Evolutionary conservation across 2,329 filamentous ascomycete species (phyloP).

Genomic region (Ceratocystis cacaofunesta): DNA sequence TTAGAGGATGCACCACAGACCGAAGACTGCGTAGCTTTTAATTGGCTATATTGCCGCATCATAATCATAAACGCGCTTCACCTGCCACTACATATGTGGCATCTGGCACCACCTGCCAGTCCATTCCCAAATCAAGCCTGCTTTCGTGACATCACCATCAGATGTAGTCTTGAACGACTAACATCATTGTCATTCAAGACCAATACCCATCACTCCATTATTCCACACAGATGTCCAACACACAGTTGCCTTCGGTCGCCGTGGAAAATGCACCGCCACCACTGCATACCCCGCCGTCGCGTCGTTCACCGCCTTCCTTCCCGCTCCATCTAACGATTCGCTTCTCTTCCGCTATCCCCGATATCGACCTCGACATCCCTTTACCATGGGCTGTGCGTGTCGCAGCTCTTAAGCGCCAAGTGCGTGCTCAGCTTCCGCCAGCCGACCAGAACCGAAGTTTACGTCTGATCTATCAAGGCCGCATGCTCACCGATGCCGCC

Average conservation of each 20-base stretch:
- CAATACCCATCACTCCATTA: no score
- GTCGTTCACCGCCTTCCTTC: not conserved
- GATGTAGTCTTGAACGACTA: no score
- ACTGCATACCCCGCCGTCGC: not conserved
- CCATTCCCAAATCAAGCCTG: no score
- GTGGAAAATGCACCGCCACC: not conserved
- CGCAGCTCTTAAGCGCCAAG: constrained; percentile 64
- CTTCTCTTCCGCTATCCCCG: constrained; percentile 73
- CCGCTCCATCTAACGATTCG: constrained; percentile 69
- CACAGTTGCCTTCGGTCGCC: not conserved
- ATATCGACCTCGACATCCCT: constrained; percentile 64
- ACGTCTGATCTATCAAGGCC: constrained; percentile 80
- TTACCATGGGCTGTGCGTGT: constrained; percentile 55
- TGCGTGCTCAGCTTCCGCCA: constrained; percentile 54
- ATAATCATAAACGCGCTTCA: not conserved
- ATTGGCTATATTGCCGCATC: not conserved
- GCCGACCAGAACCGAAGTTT: constrained; percentile 53
- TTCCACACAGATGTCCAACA: not conserved
- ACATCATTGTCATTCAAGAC: no score
- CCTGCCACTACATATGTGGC: no score
- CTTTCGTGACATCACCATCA: no score
- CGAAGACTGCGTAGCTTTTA: not conserved
- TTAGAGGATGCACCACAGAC: not conserved
- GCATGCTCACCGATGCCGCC: constrained; percentile 61
- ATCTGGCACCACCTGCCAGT: no score